Base-by-base conservation (phyloP, 2,329 filamentous ascomycete species). In the Dactylonectria macrodidyma region DNA sequence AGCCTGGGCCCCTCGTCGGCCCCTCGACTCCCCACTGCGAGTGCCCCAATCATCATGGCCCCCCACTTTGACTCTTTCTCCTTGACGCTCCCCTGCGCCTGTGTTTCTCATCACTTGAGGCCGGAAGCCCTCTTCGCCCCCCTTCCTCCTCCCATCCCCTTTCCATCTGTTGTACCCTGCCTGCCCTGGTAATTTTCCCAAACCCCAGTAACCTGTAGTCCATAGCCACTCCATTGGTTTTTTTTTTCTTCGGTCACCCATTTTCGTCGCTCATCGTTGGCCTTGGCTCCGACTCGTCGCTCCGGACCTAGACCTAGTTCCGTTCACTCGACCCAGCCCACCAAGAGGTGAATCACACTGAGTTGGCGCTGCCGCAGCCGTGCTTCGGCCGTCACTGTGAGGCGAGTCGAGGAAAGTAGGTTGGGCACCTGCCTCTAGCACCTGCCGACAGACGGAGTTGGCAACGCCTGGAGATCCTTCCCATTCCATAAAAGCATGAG, bases 141-240 rank as follows among this genome's bases (percentile, higher is more conserved):
- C 62, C 58, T 62, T 61, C 59, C 66, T 57, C 62, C 68, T 65
- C 71, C 62, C 62, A 58, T 52, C 65, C 60, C 66, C 68, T 64
- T 69, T 54, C 55, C 50, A 51, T 47, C 36, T 55, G 52, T 47
- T 48, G 33, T 36, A 34, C 51, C 62, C 51, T 56, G 44, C 54
- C 62, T 19, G 26, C 65, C 72, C 67, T 57, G 63, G 52, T 47
- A 65, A 61, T 33, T 58, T 66, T 51, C 51, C 52, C 61, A 60
- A 50, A 48, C 62, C 68, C 59, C 67, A 63, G 62, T 66, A 70
- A 62, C 59, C 67, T 63, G 62, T 66, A 69, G 65, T 58, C 67
- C 65, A 72, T 69, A 75, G 72, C 72, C 73, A 71, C 71, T 75
- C 72, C 69, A 71, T 74, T 73, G 70, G 71, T 47, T 68, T 69